Evolutionary conservation across 106 monocot species (phyloP).

Genomic region (Triglochin maritima): DNA sequence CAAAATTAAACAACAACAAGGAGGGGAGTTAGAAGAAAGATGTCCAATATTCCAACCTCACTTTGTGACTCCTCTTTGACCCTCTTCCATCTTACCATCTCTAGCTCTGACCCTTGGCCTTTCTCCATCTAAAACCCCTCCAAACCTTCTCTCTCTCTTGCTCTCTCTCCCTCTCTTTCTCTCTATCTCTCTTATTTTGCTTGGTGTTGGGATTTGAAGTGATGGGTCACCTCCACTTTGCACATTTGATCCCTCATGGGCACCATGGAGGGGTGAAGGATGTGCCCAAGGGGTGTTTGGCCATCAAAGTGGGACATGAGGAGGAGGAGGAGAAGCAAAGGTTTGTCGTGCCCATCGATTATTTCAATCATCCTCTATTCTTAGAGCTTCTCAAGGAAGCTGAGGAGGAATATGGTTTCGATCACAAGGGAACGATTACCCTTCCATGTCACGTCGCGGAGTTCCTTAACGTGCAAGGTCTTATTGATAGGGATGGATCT

Average conservation of each 20-base stretch:
- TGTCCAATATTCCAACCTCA: conserved; percentile 44
- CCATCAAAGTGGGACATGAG: conserved; percentile 6
- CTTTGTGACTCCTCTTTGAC: conserved; percentile 23
- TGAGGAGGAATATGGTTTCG: conserved; percentile 21
- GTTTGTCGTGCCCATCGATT: conserved; percentile 9
- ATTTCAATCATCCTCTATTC: conserved; percentile 14
- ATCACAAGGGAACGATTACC: conserved; percentile 14
- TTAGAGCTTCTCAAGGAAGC: conserved; percentile 10
- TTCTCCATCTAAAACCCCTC: conserved; percentile 14
- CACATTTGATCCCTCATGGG: neutral
- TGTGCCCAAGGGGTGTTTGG: conserved; percentile 3
- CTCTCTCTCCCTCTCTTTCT: too few species aligned
- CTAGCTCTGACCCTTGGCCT: conserved; percentile 27
- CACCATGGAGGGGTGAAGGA: neutral
- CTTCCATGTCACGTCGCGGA: conserved; percentile 7
- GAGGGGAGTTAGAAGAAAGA: conserved; percentile 2
- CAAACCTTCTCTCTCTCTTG: too few species aligned
- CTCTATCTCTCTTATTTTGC: too few species aligned
- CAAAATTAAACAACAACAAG: too few species aligned
- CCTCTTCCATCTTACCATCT: conserved; percentile 16
- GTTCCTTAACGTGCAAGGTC: conserved; percentile 9
- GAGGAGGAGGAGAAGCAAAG: conserved; percentile 7
- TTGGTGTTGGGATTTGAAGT: neutral
- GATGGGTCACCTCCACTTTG: conserved; percentile 1
- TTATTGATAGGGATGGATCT: conserved; percentile 5